Base-by-base conservation (phyloP, 2,329 filamentous ascomycete genomes). In the Macrophomina tecta region DNA sequence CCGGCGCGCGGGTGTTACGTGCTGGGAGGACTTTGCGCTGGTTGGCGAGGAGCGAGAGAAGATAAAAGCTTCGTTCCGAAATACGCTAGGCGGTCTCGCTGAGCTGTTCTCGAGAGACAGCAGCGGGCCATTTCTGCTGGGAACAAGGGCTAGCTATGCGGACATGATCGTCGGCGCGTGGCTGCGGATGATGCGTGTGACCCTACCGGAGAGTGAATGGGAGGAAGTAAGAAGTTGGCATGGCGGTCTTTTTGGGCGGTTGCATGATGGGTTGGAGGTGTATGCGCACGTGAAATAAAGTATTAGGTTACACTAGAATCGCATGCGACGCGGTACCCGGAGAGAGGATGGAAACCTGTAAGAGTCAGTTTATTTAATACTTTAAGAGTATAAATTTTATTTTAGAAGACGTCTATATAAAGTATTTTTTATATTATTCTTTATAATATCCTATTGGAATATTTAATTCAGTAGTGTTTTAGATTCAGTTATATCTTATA, bases 111-210 rank as follows among this genome's bases (percentile, higher is more conserved):
- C 16, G 51, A 63, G 72, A 6, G 78, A 84, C 56, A 53, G 69
- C 0, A 74, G 68, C 12, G 85, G 85, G 6, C 83, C 84, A 0
- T 88, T 84, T 58, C 30, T 88, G 1, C 75, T 85, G 1, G 85
- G 85, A 0, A 56, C 69, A 1, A 71, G 69, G 71, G 78, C 80
- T 0, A 82, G 72, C 52, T 87, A 88, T 77, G 85, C 84, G 1
- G 87, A 89, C 70, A 71, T 87, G 0, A 85, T 88, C 40, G 81
- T 89, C 0, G 86, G 85, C 1, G 84, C 76, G 0, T 89, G 86
- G 86, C 65, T 88, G 72, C 77, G 79, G 5, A 84, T 86, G 81
- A 70, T 82, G 64, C 68, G 70, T 4, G 72, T 48, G 14, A 79
- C 76, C 32, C 71, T 87, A 64, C 81, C 81, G 0, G 63, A 70